Base-by-base conservation (phyloP, 805 yeast genomes). In the Candida saitoana region DNA sequence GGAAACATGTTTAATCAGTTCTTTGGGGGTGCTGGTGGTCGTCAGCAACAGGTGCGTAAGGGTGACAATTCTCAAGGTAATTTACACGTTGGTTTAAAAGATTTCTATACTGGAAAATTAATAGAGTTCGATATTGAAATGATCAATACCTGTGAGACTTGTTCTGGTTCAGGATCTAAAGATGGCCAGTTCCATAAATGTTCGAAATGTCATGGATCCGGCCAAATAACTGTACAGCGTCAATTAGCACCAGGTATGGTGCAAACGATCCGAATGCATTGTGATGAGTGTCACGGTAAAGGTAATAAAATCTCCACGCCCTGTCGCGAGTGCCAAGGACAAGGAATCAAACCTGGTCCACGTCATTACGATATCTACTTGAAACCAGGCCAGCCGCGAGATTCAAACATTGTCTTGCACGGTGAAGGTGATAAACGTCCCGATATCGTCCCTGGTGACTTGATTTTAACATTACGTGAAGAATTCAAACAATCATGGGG, bases 241-340 rank as follows among this genome's bases (percentile, higher is more conserved):
- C 95, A 90, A 59, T 63, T 91, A 49, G 97, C 87, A 0, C 95
- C 95, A 4, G 90, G 90, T 5, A 87, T 93, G 88, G 68, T 87
- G 47, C 98, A 93, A 63, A 85, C 82, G 47, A 73, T 90, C 51
- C 91, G 87, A 59, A 75, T 80, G 34, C 71, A 74, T 3, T 93
- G 99, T 73, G 88, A 84, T 41, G 65, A 67, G 39, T 93, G 99
- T 71, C 65, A 68, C 8, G 98, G 98, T 27, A 66, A 72, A 34
- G 99, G 99, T 9, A 68, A 77, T 42, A 63, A 71, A 5, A 82
- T 87, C 32, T 67, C 74, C 36, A 69, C 83, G 49, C 72, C 73
- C 34, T 93, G 99, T 69, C 57, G 69, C 14, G 63, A 58, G 25
- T 93, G 99, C 63, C 60, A 70, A 9, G 99, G 99, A 2, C 47